phyloP scores from a whole-genome alignment of 2,329 filamentous ascomycete species.

The Diaporthe vaccinii region DNA sequence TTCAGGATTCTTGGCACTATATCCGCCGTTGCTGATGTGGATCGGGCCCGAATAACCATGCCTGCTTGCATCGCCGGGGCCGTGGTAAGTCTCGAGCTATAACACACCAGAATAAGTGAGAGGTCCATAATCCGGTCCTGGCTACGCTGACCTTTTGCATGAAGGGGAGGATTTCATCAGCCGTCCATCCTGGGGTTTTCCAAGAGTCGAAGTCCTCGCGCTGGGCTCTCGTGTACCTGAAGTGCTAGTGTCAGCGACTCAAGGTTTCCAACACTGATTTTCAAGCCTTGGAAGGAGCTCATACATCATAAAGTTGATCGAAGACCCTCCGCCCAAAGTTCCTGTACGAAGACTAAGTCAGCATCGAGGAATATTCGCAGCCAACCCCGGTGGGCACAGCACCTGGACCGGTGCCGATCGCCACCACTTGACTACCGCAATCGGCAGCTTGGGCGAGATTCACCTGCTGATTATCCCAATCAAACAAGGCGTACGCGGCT shows the following conservation, averaged over 20 bases:
- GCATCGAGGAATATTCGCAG: neutral
- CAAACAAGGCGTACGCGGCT: constrained; percentile 35
- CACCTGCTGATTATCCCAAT: constrained; percentile 36
- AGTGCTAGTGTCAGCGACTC: neutral
- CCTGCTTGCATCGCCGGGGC: constrained; percentile 44
- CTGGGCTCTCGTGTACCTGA: constrained; percentile 47
- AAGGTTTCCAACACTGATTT: too few species aligned
- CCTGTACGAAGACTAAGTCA: neutral
- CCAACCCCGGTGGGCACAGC: constrained; percentile 26
- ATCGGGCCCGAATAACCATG: constrained; percentile 64
- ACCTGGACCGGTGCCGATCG: constrained; percentile 1
- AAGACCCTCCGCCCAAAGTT: constrained; percentile 65
- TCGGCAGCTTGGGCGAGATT: constrained; percentile 32
- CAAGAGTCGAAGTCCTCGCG: constrained; percentile 48
- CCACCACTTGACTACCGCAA: constrained; percentile 26
- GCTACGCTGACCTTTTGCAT: constrained; percentile 56
- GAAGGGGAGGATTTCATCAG: constrained; percentile 58
- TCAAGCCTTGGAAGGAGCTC: neutral
- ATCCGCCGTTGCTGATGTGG: constrained; percentile 62
- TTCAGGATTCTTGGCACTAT: constrained; percentile 52
- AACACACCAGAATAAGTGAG: neutral
- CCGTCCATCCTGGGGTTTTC: constrained; percentile 46
- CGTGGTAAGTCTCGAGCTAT: constrained; percentile 45
- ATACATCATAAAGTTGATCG: constrained; percentile 61
- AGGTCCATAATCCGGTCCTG: neutral